A percentile compares a stretch with the other conserved stretches of the same genome.
phyloP scores from a whole-genome alignment of 176 grass and related monocot genomes.

The Aegilops longissima region DNA sequence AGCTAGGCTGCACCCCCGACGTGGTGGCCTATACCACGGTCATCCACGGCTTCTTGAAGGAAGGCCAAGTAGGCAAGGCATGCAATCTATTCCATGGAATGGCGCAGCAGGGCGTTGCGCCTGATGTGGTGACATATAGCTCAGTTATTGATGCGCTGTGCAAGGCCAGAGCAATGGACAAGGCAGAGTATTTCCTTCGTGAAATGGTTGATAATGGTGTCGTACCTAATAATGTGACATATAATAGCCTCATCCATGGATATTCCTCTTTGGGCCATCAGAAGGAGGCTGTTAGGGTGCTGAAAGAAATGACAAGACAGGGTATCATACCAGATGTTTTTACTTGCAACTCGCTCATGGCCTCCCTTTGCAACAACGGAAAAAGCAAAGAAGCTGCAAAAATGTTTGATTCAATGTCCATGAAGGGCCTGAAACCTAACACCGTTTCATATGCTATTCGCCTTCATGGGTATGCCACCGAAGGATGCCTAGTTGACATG shows the following conservation, averaged over 20 bases:
- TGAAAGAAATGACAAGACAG: neutral
- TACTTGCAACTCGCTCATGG: neutral
- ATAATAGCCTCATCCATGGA: neutral
- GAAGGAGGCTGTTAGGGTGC: neutral
- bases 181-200: neutral
- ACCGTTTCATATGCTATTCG: too few species aligned
- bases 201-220: neutral
- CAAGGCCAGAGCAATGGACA: too few species aligned
- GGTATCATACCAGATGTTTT: rapidly evolving
- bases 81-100: too few species aligned
- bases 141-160: too few species aligned
- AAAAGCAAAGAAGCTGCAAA: neutral
- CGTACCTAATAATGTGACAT: neutral
- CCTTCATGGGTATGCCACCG: neutral
- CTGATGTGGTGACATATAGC: too few species aligned
- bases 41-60: too few species aligned
- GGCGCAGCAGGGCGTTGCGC: too few species aligned
- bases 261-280: neutral
- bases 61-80: too few species aligned
- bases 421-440: neutral
- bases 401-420: neutral
- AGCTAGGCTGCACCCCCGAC: too few species aligned
- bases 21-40: too few species aligned
- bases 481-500: too few species aligned
- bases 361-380: neutral